Evolutionary conservation across 129 eudicot genomes (phyloP), one percentile per base, ranked within the genome.

Genomic region (Glebionis coronaria): DNA sequence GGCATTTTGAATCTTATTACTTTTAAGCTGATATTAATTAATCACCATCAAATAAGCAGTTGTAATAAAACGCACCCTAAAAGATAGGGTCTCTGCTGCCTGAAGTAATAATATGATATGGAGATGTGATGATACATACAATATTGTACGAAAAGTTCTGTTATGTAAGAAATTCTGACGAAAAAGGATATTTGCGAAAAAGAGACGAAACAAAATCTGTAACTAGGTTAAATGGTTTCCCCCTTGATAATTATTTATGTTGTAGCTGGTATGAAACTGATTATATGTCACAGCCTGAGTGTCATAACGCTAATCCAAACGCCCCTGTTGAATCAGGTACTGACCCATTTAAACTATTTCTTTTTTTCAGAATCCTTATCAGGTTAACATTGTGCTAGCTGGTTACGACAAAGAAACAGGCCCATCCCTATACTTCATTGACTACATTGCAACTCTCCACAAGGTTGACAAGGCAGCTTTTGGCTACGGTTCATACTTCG

Each of bases 401-500:
- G 97, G 97, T 18, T 89, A 87, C 2, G 99, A 94, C 70, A 81
- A 82, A 74, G 97, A 84, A 63, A 81, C 82, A 0, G 99, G 99
- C 70, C 99, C 97, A 0, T 87, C 95, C 0, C 82, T 94, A 23
- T 94, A 82, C 82, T 87, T 71, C 81, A 84, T 94, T 2, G 99
- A 94, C 73, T 94, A 94, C 77, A 94, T 94, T 57, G 99, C 99
- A 21, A 82, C 95, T 20, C 82, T 90, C 40, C 97, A 89, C 97
- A 94, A 89, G 75, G 83, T 94, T 0, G 97, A 94, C 63, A 90
- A 87, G 78, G 94, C 86, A 10, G 97, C 97, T 19, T 94, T 94
- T 71, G 99, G 99, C 4, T 94, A 94, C 40, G 97, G 99, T 6
- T 79, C 99, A 18, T 94, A 82, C 74, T 94, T 94, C 51, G 83